phyloP scores from a whole-genome alignment of 176 grass and related monocot genomes.

The Puccinellia tenuiflora region DNA sequence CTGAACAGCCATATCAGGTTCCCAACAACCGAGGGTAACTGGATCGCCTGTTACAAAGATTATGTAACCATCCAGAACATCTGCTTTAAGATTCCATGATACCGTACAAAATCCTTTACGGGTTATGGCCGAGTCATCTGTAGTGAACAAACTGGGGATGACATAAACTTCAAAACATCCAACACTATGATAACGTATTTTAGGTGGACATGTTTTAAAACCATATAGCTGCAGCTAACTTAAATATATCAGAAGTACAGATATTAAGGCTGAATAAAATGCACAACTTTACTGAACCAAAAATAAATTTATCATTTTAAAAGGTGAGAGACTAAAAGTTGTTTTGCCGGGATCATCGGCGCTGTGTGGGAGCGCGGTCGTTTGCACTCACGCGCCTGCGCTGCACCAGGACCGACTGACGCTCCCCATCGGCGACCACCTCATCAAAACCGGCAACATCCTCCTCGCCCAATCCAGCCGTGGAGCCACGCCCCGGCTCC shows the following conservation, averaged over 20 bases:
- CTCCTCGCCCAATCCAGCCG: neutral
- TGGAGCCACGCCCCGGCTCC: neutral
- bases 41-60: conserved; percentile 79
- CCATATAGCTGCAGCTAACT: neutral
- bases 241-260: neutral
- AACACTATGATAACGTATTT: conserved; percentile 12
- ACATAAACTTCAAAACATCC: conserved; percentile 12
- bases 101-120: conserved; percentile 81
- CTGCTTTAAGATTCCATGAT: conserved; percentile 77
- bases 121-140: conserved; percentile 52
- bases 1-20: conserved; percentile 66
- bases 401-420: neutral
- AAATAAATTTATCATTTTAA: neutral
- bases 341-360: neutral
- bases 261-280: conserved; percentile 4
- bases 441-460: neutral
- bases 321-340: neutral
- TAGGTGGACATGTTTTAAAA: neutral
- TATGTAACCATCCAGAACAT: conserved; percentile 60
- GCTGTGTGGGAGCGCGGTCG: neutral
- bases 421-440: neutral
- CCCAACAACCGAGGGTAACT: conserved; percentile 83
- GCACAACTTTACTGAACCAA: neutral
- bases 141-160: conserved; percentile 33
- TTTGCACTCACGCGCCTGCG: neutral